Conservation (phyloP, 164 flowering plant species). For the Vitis labrusca region DNA sequence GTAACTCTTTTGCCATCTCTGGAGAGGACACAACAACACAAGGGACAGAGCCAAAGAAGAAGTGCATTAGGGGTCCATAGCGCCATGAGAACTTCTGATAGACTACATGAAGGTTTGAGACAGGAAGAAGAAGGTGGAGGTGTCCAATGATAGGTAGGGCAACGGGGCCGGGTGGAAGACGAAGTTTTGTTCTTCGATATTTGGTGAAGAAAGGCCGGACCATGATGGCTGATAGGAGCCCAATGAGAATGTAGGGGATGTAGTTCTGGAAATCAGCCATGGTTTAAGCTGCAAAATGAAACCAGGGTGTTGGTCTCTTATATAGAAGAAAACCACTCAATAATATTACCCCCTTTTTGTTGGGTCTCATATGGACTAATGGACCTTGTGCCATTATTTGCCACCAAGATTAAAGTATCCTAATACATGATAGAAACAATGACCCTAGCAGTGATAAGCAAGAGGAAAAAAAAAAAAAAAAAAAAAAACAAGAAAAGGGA, state of each 20-base stretch:
- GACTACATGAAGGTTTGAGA: constrained; percentile 15
- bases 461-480: no score
- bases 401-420: no score
- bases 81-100: constrained; percentile 15
- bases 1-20: constrained; percentile 13
- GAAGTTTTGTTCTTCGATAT: background rate
- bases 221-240: constrained; percentile 1
- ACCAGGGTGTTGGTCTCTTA: no score
- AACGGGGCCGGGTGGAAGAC: constrained; percentile 18
- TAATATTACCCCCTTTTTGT: no score
- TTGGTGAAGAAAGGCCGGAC: background rate
- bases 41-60: constrained; percentile 19
- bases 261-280: constrained; percentile 12
- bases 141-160: constrained; percentile 27
- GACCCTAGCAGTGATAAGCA: no score
- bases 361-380: no score
- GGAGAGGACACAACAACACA: constrained; percentile 16
- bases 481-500: no score
- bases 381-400: no score
- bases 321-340: no score
- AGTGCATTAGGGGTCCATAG: constrained; percentile 18
- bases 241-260: background rate
- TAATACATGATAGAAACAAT: no score
- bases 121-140: constrained; percentile 17
- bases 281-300: background rate